phyloP scores from a whole-genome alignment of 2,329 filamentous ascomycete genomes.

The Allantophomopsis cytisporea region DNA sequence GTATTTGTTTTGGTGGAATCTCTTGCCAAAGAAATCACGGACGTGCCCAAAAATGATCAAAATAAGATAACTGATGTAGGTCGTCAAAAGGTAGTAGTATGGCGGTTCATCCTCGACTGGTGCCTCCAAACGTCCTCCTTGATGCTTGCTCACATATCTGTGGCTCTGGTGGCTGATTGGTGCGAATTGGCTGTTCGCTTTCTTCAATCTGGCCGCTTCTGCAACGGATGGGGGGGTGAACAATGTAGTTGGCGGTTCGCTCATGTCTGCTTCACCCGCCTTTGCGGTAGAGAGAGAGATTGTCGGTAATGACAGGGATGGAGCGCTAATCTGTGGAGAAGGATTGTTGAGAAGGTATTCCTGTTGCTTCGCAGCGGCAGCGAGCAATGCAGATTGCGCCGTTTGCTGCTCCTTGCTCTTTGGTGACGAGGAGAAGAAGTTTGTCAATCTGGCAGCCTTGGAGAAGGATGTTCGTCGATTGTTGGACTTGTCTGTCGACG shows the following conservation, averaged over 20 bases:
- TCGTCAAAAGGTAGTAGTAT: slow-evolving; percentile 93
- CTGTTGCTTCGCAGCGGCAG: slow-evolving; percentile 47
- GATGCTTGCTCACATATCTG: slow-evolving; percentile 79
- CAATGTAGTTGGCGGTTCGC: slow-evolving; percentile 63
- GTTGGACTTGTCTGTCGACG: slow-evolving; percentile 12
- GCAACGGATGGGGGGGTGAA: slow-evolving; percentile 81
- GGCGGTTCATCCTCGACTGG: slow-evolving; percentile 91
- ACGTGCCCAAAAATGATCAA: slow-evolving; percentile 93
- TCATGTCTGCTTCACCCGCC: slow-evolving; percentile 59
- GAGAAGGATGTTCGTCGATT: slow-evolving; percentile 42
- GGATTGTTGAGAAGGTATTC: slow-evolving; percentile 32
- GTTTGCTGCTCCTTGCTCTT: slow-evolving; percentile 57
- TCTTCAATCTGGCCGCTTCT: slow-evolving; percentile 63
- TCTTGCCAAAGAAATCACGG: slow-evolving; percentile 94
- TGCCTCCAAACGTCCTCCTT: slow-evolving; percentile 64
- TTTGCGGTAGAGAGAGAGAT: slow-evolving; percentile 85
- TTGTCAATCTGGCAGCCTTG: slow-evolving; percentile 65
- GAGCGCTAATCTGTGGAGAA: slow-evolving; percentile 52
- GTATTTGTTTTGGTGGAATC: slow-evolving; percentile 76
- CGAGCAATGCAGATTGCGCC: slow-evolving; percentile 53
- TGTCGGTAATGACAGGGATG: slow-evolving; percentile 69
- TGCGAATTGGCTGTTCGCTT: slow-evolving; percentile 81
- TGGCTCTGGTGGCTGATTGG: slow-evolving; percentile 71
- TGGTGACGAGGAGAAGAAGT: slow-evolving; percentile 71
- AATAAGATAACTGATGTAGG: slow-evolving; percentile 95